Percentiles rank a stretch among this genome's conserved stretches.
phyloP scores from a whole-genome alignment of 2,329 filamentous ascomycete species.

The Madurella fahalii region DNA sequence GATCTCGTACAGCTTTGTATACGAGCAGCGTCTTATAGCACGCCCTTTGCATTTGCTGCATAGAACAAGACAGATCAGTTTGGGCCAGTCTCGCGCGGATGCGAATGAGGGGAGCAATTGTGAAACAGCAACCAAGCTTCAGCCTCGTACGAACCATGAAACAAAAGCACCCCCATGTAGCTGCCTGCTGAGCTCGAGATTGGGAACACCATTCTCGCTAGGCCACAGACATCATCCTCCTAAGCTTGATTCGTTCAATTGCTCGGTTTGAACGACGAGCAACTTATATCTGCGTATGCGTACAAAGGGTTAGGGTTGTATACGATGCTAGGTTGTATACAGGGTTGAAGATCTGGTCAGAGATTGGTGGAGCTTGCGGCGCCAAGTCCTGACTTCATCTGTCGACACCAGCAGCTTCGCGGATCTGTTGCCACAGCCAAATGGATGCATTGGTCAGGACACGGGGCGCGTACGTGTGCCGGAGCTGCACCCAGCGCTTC shows the following conservation, averaged over 20 bases:
- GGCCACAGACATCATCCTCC: too few species aligned
- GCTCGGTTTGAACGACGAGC: too few species aligned
- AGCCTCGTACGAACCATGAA: not conserved
- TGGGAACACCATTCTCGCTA: too few species aligned
- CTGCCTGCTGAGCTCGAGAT: not conserved
- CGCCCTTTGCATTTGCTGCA: not conserved
- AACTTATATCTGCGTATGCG: too few species aligned
- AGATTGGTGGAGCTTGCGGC: not conserved
- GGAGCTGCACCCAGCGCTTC: constrained; percentile 42
- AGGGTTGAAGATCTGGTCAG: not conserved
- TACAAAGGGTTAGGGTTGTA: constrained; percentile 11
- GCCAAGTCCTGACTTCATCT: constrained; percentile 3
- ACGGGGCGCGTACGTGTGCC: constrained; percentile 40
- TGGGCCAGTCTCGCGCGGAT: not conserved
- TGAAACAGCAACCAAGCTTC: not conserved
- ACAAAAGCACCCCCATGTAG: not conserved
- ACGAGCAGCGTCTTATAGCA: not conserved
- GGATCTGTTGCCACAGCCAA: not conserved
- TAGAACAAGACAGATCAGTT: not conserved
- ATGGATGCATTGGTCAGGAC: constrained; percentile 27
- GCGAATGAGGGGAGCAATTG: not conserved
- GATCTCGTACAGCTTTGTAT: not conserved
- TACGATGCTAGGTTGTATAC: not conserved
- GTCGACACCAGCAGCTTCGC: not conserved
- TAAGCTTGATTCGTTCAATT: too few species aligned